Percentiles rank a stretch among this genome's conserved stretches.
These are phyloP conservation scores for Xylaria sp. DNA, from an alignment of 2,329 filamentous ascomycete genomes.

Conservation along the genomic window DNA sequence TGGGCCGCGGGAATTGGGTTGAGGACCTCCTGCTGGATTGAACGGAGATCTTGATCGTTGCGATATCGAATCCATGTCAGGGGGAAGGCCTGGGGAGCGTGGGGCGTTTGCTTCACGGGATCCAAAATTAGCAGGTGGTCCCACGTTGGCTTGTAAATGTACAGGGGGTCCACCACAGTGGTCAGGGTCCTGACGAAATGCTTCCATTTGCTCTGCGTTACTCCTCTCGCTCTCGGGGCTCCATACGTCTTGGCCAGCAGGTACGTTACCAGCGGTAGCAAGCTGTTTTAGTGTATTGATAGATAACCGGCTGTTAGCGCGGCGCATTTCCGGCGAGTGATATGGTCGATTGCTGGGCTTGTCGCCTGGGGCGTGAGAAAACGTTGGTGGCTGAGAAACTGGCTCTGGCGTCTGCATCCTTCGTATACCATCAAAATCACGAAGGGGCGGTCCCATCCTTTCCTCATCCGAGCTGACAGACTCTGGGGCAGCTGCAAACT, in stretches of 20 bases:
- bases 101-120: conserved; percentile 61
- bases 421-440: conserved; percentile 65
- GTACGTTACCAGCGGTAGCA: conserved; percentile 72
- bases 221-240: conserved; percentile 48
- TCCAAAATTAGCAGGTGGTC: conserved; percentile 65
- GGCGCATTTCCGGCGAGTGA: conserved; percentile 80
- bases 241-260: conserved; percentile 50
- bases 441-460: conserved; percentile 55
- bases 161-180: conserved; percentile 59
- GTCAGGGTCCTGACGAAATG: conserved; percentile 50
- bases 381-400: conserved; percentile 80
- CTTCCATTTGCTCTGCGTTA: conserved; percentile 50
- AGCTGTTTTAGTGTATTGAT: conserved; percentile 83
- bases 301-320: conserved; percentile 86
- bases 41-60: conserved; percentile 60
- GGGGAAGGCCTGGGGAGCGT: conserved; percentile 54
- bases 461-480: conserved; percentile 69
- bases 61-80: conserved; percentile 55
- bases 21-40: conserved; percentile 49
- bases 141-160: conserved; percentile 62
- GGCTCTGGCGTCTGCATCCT: conserved; percentile 76
- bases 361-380: conserved; percentile 78
- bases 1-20: conserved; percentile 49
- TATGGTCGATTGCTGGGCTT: conserved; percentile 76
- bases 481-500: conserved; percentile 62